Evolutionary conservation across 2,329 filamentous ascomycete species (phyloP), one percentile per base, ranked within the genome.

Genomic region (Sphaerulina vaccinii): DNA sequence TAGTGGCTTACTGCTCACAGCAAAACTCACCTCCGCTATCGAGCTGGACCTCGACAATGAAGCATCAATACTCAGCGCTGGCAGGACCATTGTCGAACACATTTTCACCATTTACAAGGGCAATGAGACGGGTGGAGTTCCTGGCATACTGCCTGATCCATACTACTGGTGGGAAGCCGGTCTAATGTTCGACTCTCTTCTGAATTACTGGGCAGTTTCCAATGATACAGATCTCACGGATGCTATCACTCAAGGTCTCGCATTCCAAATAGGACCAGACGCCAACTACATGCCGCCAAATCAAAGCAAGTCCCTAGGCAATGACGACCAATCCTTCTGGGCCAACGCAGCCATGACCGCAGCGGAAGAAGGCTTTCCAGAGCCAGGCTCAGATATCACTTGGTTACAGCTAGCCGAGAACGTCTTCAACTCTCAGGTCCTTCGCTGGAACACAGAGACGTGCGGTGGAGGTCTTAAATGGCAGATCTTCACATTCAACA

Each of bases 401-500:
- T 95, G 87, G 87, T 75, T 91, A 13, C 81, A 84, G 5, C 77
- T 93, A 47, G 57, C 54, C 7, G 85, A 90, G 68, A 86, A 84
- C 13, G 85, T 88, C 2, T 93, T 92, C 70, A 88, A 92, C 72
- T 82, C 84, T 44, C 89, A 90, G 62, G 83, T 81, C 2, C 69
- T 70, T 15, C 81, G 88, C 15, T 92, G 87, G 86, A 84, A 92
- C 60, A 70, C 70, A 2, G 63, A 70, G 0, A 77, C 75, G 1
- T 95, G 90, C 68, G 75, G 90, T n/a, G n/a, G n/a, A n/a, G n/a
- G n/a, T n/a, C n/a, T n/a, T n/a, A n/a, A n/a, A n/a, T n/a, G n/a
- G n/a, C 89, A 95, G 73, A 90, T 95, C 60, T 91, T 85, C 68
- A 73, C 79, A 1, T 81, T 80, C 62, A 92, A 95, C 66, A 83